Base-by-base conservation (phyloP, 2,329 filamentous ascomycete genomes). In the Xylariaceae sp. region DNA sequence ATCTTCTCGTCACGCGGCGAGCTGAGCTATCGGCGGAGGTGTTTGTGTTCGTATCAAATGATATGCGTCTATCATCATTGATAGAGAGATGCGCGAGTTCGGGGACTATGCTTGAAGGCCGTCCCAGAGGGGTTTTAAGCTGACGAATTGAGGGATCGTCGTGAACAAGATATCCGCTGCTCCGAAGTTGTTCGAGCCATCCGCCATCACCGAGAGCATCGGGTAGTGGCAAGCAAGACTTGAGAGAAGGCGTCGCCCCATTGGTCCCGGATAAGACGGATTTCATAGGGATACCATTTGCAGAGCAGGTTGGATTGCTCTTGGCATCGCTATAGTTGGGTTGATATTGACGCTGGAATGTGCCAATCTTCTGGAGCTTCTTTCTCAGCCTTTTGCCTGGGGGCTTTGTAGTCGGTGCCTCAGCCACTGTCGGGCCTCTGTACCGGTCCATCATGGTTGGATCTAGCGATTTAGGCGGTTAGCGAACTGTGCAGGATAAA, bases 1-100 rank as follows among this genome's bases (percentile, higher is more conserved):
- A 69, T 22, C 69, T 66, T 42, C 71, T 66, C 49, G 64, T 63
- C 6, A 55, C 56, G 3, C 60, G 62, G 4, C 49, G 41, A 2
- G 55, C 39, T 3, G 40, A 33, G 3, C 52, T 50, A 3, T 53
- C 56, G 29, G 54, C 47, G 3, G 61, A 37, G 29, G 43, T 45
- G n/a, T 41, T 35, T n/a, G 22, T 33, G 18, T 38, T 37, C 39
- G 43, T 49, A 37, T 50, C 52, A 34, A 51, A 38, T 18, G 22
- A 26, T 11, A 6, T 26, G 22, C 22, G 44, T 17, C 49, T 50
- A 9, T 41, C 49, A 32, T 58, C 54, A 38, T 47, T 45, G 37
- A 58, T 31, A 41, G 59, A 48, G 44, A 73, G 60, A 48, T 72
- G 60, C 26, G 61, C 48, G 45, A 67, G 54, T 33, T 63, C 60